phyloP scores from a whole-genome alignment of 202 grass and related monocot genomes.

The Miscanthus sacchariflorus region DNA sequence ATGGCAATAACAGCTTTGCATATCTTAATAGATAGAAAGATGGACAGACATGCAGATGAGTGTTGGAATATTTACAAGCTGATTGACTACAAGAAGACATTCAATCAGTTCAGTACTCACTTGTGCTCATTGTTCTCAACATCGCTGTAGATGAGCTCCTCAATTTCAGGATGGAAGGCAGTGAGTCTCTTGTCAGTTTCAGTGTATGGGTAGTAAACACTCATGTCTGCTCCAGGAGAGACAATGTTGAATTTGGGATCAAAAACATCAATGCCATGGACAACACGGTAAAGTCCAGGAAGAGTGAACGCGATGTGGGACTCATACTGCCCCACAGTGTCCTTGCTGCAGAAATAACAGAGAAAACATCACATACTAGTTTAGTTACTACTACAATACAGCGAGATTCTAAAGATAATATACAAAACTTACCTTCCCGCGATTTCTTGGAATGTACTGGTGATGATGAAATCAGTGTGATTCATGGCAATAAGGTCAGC shows the following conservation, averaged over 20 bases:
- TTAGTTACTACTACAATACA: not conserved
- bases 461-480: constrained; percentile 94
- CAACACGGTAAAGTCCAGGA: constrained; percentile 89
- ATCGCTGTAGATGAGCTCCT: constrained; percentile 84
- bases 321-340: constrained; percentile 90
- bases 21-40: constrained; percentile 19
- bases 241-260: constrained; percentile 99
- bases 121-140: constrained; percentile 87
- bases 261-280: constrained; percentile 93
- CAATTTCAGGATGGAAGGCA: constrained; percentile 82
- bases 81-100: not conserved
- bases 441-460: constrained; percentile 97
- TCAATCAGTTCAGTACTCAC: constrained; percentile 57
- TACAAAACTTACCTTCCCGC: constrained; percentile 74
- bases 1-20: not conserved
- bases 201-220: constrained; percentile 81
- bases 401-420: not conserved
- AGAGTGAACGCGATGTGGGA: constrained; percentile 91
- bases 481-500: constrained; percentile 97
- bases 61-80: constrained; percentile 9
- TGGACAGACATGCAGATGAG: not conserved
- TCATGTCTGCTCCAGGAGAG: constrained; percentile 93
- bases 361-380: constrained; percentile 31
- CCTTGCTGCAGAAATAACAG: constrained; percentile 68
- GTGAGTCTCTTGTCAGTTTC: constrained; percentile 89